Base-by-base conservation (phyloP, 768 basidiomycete genomes). In the Mycena epipterygia region DNA sequence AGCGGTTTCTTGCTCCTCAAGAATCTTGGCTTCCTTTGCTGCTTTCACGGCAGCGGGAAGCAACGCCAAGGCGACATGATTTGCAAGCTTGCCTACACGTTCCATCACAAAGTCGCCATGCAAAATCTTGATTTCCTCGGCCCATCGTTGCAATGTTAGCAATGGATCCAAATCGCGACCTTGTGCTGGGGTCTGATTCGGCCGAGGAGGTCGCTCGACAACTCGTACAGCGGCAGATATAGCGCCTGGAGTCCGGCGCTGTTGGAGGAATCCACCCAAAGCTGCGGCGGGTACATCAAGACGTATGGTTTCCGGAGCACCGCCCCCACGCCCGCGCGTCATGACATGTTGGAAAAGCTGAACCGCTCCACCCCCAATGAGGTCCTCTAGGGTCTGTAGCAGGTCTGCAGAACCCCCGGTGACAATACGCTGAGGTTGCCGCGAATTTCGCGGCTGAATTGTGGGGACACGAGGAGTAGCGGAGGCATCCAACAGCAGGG, bases 331-430 rank as follows among this genome's bases (percentile, higher is more conserved):
- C 30, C 89, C 84, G 56, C 89, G 89, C 56, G 88, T 85, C 74
- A 97, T 88, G 52, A 97, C 87, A 53, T 95, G 93, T 63, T 96
- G 93, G 74, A 98, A 88, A 30, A 96, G 84, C 75, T 96, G 95
- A 21, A 92, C 86, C 11, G 93, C 93, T 29, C 93, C 93, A 13
- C 90, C 90, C 0, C 94, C 94, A 63, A 97, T 89, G 63, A 95
- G 89, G 67, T 92, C 90, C 69, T 95, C 92, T 48, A 98, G 89
- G 19, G 91, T 93, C 68, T 92, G 90, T 27, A 95, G 81, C 48
- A 96, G 83, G 52, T 93, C 91, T 23, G 81, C 85, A 62, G 84
- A 85, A 53, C 82, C 83, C 53, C 82, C 86, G 19, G 86, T 83
- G 51, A 88, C 81, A 55, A 89, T 84, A 65, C 92, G 87, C 48